phyloP scores from a whole-genome alignment of 768 basidiomycete species.

The Cystobasidium ongulense region DNA sequence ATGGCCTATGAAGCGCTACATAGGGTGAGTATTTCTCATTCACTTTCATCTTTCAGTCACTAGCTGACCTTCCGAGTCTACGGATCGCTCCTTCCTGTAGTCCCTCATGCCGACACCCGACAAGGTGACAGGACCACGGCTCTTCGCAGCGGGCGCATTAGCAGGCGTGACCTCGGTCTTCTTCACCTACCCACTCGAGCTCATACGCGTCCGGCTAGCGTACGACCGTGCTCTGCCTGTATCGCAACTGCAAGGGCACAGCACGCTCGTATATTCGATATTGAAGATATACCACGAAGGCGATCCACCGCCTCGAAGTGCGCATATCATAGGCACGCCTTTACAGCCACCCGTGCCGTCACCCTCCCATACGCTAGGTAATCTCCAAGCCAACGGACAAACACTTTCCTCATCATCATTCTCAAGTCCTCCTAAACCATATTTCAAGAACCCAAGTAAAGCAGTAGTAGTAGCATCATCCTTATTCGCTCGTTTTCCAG shows the following conservation, averaged over 20 bases:
- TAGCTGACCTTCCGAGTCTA: neutral
- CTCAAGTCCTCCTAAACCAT: neutral
- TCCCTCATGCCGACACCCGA: constrained; percentile 74
- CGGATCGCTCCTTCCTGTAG: constrained; percentile 47
- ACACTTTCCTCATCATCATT: constrained; percentile 35
- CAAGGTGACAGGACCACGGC: constrained; percentile 64
- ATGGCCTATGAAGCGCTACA: constrained; percentile 89
- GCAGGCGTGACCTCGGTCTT: constrained; percentile 82
- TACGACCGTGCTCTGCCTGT: constrained; percentile 56
- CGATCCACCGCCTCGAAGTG: constrained; percentile 41
- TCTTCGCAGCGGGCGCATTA: constrained; percentile 77
- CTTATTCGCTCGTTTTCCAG: constrained; percentile 58
- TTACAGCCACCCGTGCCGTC: constrained; percentile 38
- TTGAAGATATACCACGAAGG: constrained; percentile 38
- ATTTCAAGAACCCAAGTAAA: constrained; percentile 28
- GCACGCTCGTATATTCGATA: constrained; percentile 40
- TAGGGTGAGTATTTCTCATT: constrained; percentile 50
- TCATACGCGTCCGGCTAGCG: constrained; percentile 91
- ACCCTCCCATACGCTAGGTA: constrained; percentile 34
- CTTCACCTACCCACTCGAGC: constrained; percentile 88
- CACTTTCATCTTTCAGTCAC: neutral
- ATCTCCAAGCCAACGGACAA: constrained; percentile 33
- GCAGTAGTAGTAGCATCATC: constrained; percentile 38
- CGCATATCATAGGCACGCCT: constrained; percentile 23
- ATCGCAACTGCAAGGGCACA: constrained; percentile 13